A percentile compares a stretch with the other conserved stretches of the same genome.
Conservation (phyloP, 768 basidiomycete genomes). For the Clathrus columnatus region DNA sequence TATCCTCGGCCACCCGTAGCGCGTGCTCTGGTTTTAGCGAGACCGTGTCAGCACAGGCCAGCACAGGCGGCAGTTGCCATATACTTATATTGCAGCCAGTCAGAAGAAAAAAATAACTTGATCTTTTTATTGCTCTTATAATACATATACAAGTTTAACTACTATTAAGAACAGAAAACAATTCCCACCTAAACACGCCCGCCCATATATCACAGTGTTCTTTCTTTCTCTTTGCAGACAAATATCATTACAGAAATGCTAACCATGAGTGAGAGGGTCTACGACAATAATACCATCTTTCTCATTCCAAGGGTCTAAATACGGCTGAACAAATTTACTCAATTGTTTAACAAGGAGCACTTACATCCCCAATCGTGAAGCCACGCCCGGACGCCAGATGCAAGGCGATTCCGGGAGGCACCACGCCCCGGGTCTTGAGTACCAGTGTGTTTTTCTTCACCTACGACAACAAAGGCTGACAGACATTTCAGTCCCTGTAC, state of each 20-base stretch:
- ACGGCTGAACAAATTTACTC: background rate
- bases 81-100: no score
- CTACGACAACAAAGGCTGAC: constrained; percentile 80
- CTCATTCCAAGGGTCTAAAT: constrained; percentile 76
- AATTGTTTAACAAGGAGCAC: background rate
- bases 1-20: background rate
- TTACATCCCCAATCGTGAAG: constrained; percentile 78
- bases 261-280: constrained; percentile 69
- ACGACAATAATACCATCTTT: constrained; percentile 85
- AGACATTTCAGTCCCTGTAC: constrained; percentile 9
- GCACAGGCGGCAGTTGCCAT: no score
- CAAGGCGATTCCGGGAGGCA: constrained; percentile 73
- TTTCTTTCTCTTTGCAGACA: no score
- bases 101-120: no score
- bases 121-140: no score
- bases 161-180: no score
- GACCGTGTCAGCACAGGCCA: no score
- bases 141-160: no score
- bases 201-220: no score
- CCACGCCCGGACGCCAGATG: constrained; percentile 84
- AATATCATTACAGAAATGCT: background rate
- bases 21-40: no score
- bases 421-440: constrained; percentile 79
- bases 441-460: constrained; percentile 94
- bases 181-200: no score